Base-by-base conservation (phyloP, 2,329 filamentous ascomycete species). In the Fusarium sterilihyphosum region DNA sequence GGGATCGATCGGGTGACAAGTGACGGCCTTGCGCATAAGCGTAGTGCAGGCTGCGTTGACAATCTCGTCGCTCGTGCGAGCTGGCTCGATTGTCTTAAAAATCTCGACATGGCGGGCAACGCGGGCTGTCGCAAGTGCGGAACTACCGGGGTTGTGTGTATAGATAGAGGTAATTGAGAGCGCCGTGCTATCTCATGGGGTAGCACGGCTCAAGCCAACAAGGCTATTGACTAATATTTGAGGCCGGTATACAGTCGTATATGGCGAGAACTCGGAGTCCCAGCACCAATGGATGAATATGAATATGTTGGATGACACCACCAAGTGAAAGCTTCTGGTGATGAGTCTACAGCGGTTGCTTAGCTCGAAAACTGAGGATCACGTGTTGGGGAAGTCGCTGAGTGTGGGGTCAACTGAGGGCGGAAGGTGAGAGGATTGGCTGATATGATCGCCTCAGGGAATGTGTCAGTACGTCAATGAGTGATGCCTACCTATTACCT, bases 21-120 rank as follows among this genome's bases (percentile, higher is more conserved):
- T 31, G 83, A 77, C 18, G 80, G 73, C 35, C 80, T 84, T 80
- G 83, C 74, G 47, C 85, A 84, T 71, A 85, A 83, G 79, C 86
- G 85, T 62, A 88, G 82, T 70, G 87, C 83, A 78, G 85, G 83
- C 79, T 87, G 86, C 79, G 88, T 84, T 75, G 87, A 87, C 76
- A 88, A 84, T 82, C 88, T 88, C 67, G 89, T 88, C 80, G 90
- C 86, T 82, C 89, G 88, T 84, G 90, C 89, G 81, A 93, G 84
- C 82, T 90, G 88, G 85, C 90, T 89, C 82, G 91, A 88, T 82
- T 90, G 90, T 82, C 91, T 89, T 76, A 93, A 84, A 79, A 92
- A 85, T 79, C 89, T 89, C 82, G 90, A 91, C 92, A 93, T 93
- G 83, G 81, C 78, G 75, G 76, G 73, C 73, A 73, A 71, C 77